Conservation (phyloP, 2,329 filamentous ascomycete species). For the Aureobasidium sp. region DNA sequence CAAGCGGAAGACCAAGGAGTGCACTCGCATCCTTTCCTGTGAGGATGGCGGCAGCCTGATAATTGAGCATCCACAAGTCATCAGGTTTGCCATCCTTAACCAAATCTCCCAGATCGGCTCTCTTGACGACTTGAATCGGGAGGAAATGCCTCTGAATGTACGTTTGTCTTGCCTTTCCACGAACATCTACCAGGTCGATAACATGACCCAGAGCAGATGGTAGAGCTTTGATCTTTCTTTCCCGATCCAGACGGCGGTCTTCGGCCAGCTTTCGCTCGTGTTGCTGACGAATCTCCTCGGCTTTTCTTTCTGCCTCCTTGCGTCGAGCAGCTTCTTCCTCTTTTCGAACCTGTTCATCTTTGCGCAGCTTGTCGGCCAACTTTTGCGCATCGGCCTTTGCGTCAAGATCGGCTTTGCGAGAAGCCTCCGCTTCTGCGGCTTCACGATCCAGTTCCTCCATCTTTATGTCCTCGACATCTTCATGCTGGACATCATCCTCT, state of each 20-base stretch:
- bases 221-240: slow-evolving; percentile 16
- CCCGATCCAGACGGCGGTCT: slow-evolving; percentile 2
- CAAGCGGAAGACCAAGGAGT: slow-evolving; percentile 15
- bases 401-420: slow-evolving; percentile 20
- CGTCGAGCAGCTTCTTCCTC: slow-evolving; percentile 20
- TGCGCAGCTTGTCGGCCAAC: slow-evolving; percentile 24
- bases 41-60: slow-evolving; percentile 20
- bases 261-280: slow-evolving; percentile 20
- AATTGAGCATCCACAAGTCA: slow-evolving; percentile 20
- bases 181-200: slow-evolving; percentile 1
- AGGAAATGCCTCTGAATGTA: slow-evolving; percentile 19
- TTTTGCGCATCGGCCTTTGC: slow-evolving; percentile 20
- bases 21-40: slow-evolving; percentile 10
- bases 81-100: slow-evolving; percentile 8
- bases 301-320: slow-evolving; percentile 20
- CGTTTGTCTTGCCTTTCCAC: slow-evolving; percentile 1
- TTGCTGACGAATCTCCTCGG: slow-evolving; percentile 23
- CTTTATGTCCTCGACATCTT: slow-evolving; percentile 18
- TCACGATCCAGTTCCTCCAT: slow-evolving; percentile 21
- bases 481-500: slow-evolving; percentile 18
- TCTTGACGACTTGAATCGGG: slow-evolving; percentile 19
- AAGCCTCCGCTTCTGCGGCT: slow-evolving; percentile 20
- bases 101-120: slow-evolving; percentile 12
- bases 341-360: slow-evolving; percentile 22
- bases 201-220: slow-evolving; percentile 18